These are phyloP conservation scores for Irpex sp. DNA, from an alignment of 1,284 basidiomycete species.

Conservation along the genomic window DNA sequence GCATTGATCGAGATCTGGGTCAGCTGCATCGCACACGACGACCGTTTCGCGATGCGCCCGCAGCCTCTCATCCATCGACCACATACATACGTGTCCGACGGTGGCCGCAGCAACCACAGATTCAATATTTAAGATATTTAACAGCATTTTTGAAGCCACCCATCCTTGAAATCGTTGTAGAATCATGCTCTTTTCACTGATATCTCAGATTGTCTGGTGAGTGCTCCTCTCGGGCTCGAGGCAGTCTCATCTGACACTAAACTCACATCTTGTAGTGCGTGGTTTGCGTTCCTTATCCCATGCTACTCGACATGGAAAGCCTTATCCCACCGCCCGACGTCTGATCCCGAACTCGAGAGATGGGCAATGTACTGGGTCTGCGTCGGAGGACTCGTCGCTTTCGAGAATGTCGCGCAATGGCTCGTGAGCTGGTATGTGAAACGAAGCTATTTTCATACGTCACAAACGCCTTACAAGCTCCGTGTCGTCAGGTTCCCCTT, in stretches of 20 bases:
- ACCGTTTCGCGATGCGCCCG: neutral
- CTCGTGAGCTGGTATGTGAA: slow-evolving; percentile 59
- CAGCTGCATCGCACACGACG: neutral
- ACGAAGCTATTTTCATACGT: neutral
- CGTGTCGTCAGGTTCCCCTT: slow-evolving; percentile 63
- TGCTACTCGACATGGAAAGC: slow-evolving; percentile 65
- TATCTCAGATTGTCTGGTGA: slow-evolving; percentile 40
- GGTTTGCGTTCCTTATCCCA: slow-evolving; percentile 66
- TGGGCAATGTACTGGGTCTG: slow-evolving; percentile 67
- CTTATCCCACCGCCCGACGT: slow-evolving; percentile 52
- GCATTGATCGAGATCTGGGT: neutral
- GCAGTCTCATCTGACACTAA: neutral
- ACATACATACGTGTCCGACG: neutral
- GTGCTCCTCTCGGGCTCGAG: slow-evolving; percentile 4
- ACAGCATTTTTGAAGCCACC: neutral
- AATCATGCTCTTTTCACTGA: slow-evolving; percentile 42
- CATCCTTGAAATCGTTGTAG: neutral
- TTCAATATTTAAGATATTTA: neutral
- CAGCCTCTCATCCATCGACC: neutral
- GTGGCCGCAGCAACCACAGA: neutral
- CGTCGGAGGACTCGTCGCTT: slow-evolving; percentile 56
- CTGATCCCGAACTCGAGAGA: slow-evolving; percentile 54
- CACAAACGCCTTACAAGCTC: neutral
- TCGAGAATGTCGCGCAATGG: slow-evolving; percentile 69
- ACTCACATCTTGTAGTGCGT: slow-evolving; percentile 43